Evolutionary conservation across 345 rosid genomes (phyloP).

Genomic region (Melaleuca alternifolia): DNA sequence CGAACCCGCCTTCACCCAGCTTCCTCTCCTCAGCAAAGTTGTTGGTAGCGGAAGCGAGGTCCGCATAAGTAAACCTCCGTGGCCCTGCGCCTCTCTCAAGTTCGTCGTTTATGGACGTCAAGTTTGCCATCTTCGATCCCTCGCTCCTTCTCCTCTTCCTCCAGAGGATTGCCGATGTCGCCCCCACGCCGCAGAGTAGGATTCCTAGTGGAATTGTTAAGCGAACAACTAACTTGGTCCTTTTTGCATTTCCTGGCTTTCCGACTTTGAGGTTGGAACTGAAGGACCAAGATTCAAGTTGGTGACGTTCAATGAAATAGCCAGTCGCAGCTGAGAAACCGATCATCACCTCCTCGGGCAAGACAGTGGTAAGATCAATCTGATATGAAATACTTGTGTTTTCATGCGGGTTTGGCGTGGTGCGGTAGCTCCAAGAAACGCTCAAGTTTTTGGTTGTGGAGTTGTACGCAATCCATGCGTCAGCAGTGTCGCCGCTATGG

Average conservation of each 20-base stretch:
- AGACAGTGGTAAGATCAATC: background rate
- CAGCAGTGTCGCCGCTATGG: slow-evolving; percentile 22
- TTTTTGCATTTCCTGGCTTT: background rate
- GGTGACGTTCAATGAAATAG: background rate
- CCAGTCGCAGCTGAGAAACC: slow-evolving; percentile 25
- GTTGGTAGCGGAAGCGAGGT: slow-evolving; percentile 36
- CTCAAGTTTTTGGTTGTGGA: slow-evolving; percentile 16
- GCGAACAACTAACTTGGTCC: background rate
- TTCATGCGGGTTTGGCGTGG: background rate
- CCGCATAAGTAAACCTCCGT: slow-evolving; percentile 30
- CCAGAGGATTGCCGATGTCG: background rate
- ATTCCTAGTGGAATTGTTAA: slow-evolving; percentile 1
- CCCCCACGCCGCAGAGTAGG: background rate
- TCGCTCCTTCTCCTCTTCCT: background rate
- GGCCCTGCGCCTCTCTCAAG: slow-evolving; percentile 49
- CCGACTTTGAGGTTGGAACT: background rate
- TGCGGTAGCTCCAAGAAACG: slow-evolving; percentile 19
- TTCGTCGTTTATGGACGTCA: slow-evolving; percentile 17
- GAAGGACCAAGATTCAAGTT: slow-evolving; percentile 13
- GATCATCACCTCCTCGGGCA: slow-evolving; percentile 8
- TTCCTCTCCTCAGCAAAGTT: slow-evolving; percentile 37
- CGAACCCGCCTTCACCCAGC: slow-evolving; percentile 59
- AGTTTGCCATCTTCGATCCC: slow-evolving; percentile 1
- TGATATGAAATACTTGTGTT: background rate
- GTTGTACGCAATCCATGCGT: slow-evolving; percentile 23